phyloP scores from a whole-genome alignment of 1,139 yeast species.

The Pichia sp. region DNA sequence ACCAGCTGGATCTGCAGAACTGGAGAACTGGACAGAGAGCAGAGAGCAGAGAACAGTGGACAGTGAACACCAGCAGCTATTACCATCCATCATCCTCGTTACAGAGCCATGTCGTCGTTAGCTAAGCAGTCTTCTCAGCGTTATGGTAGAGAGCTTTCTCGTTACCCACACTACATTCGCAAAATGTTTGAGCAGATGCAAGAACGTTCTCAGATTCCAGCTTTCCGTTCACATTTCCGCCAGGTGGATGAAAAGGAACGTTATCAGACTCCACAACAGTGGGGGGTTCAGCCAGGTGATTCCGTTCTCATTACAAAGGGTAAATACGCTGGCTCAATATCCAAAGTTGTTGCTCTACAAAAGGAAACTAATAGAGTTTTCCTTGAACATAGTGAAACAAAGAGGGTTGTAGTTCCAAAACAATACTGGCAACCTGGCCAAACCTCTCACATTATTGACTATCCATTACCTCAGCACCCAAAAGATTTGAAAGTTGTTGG shows the following conservation, averaged over 20 bases:
- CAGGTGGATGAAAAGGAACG: constrained; percentile 33
- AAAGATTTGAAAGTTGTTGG: constrained; percentile 70
- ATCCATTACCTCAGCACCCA: constrained; percentile 54
- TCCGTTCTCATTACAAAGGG: constrained; percentile 63
- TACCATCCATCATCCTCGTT: background rate
- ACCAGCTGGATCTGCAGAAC: too few species aligned
- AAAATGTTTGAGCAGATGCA: constrained; percentile 26
- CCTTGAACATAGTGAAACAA: constrained; percentile 50
- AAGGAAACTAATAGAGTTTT: constrained; percentile 44
- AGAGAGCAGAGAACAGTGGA: too few species aligned
- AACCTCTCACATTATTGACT: constrained; percentile 54
- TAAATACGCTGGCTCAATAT: constrained; percentile 61
- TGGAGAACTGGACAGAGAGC: too few species aligned
- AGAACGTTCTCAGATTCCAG: constrained; percentile 26
- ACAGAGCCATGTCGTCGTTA: constrained; percentile 8
- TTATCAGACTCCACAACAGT: constrained; percentile 35
- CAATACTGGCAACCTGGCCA: constrained; percentile 70
- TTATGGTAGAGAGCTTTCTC: constrained; percentile 27
- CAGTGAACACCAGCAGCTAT: too few species aligned
- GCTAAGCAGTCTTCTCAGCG: constrained; percentile 9
- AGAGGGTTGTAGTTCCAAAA: constrained; percentile 54
- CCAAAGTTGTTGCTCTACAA: constrained; percentile 45
- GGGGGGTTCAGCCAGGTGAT: constrained; percentile 56
- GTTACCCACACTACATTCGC: constrained; percentile 22
- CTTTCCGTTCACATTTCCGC: constrained; percentile 20